A percentile compares a stretch with the other conserved stretches of the same genome.
These are phyloP conservation scores for Furcasterigmium furcatum DNA, from an alignment of 2,329 filamentous ascomycete genomes.

Conservation along the genomic window DNA sequence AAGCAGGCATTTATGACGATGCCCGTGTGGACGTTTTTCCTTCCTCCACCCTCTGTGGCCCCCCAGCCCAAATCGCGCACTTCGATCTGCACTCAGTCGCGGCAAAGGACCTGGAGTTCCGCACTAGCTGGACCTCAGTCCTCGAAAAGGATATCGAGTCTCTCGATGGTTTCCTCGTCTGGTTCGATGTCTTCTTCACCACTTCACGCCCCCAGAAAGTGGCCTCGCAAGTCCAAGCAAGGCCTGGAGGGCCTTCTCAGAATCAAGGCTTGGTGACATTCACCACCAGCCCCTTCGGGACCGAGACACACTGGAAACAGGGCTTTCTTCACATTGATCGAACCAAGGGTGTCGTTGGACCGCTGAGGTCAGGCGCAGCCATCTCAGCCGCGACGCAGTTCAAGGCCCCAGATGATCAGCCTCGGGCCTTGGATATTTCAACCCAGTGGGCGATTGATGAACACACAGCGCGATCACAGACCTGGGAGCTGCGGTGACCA, in stretches of 20 bases:
- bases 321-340: conserved; percentile 59
- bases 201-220: conserved; percentile 52
- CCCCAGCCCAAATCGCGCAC: conserved; percentile 64
- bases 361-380: conserved; percentile 49
- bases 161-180: conserved; percentile 85
- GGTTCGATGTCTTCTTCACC: conserved; percentile 94
- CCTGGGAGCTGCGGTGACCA: conserved; percentile 45
- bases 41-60: conserved; percentile 54
- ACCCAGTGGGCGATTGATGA: conserved; percentile 56
- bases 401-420: conserved; percentile 64
- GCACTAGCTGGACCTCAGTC: conserved; percentile 60
- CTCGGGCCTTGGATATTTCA: conserved; percentile 64
- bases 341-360: background rate
- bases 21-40: conserved; percentile 74
- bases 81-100: conserved; percentile 74
- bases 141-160: conserved; percentile 60
- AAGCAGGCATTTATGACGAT: conserved; percentile 76
- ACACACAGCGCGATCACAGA: conserved; percentile 38
- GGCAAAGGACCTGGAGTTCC: conserved; percentile 72
- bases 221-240: conserved; percentile 42
- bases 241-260: conserved; percentile 34
- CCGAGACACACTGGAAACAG: conserved; percentile 88
- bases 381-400: conserved; percentile 70
- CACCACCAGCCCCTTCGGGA: conserved; percentile 76
- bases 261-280: conserved; percentile 57